Percentiles rank a stretch among this genome's conserved stretches.
Evolutionary conservation across 75 land plant species (phyloP).

Genomic region (Selaginella tamariscina): DNA sequence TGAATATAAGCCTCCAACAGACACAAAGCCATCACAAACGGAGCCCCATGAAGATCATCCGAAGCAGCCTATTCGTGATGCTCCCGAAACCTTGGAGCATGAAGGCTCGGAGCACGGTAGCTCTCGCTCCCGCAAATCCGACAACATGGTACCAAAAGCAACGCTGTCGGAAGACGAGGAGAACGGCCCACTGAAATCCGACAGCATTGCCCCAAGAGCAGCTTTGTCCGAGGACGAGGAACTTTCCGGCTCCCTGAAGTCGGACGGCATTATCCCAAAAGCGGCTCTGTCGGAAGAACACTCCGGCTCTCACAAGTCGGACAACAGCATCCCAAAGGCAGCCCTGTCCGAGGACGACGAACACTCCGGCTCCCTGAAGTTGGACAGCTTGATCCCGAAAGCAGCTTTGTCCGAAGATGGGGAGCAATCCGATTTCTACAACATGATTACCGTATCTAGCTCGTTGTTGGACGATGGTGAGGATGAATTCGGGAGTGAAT

Average conservation of each 20-base stretch:
- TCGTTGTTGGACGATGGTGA: not conserved
- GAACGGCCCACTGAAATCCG: not conserved
- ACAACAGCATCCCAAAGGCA: not conserved
- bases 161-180: not conserved
- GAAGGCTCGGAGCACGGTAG: too few species aligned
- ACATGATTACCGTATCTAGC: not conserved
- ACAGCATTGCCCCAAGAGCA: not conserved
- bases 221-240: not conserved
- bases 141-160: not conserved
- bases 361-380: not conserved
- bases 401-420: not conserved
- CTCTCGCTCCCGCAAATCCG: not conserved
- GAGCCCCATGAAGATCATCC: too few species aligned
- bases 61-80: too few species aligned
- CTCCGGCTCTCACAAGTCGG: not conserved
- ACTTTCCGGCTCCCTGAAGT: not conserved
- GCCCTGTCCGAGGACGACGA: not conserved
- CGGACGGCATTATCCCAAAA: not conserved
- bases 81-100: too few species aligned
- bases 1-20: not conserved
- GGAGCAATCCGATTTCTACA: not conserved
- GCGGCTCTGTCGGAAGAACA: not conserved
- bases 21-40: not conserved
- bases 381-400: not conserved
- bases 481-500: not conserved